These are phyloP conservation scores for Plasmodium berghei DNA, from an alignment of 169 alveolate genomes.

Conservation along the genomic window DNA sequence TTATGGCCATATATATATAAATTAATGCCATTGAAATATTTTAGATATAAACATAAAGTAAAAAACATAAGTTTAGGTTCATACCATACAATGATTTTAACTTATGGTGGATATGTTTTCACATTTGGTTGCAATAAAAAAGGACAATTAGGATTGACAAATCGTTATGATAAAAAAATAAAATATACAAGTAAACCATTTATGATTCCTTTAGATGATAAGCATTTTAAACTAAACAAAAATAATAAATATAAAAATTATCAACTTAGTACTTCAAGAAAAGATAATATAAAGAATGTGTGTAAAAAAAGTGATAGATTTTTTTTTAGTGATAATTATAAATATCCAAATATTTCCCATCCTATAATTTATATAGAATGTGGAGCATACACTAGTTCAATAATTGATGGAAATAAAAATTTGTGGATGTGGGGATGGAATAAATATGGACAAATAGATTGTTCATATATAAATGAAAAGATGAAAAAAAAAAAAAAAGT, in stretches of 20 bases:
- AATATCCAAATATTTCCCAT: conserved; percentile 35
- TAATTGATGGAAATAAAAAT: conserved; percentile 35
- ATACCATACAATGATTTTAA: conserved; percentile 39
- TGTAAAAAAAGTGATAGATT: background rate
- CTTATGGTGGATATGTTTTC: conserved; percentile 50
- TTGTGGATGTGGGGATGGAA: conserved; percentile 76
- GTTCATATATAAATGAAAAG: conserved; percentile 15
- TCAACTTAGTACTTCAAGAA: background rate
- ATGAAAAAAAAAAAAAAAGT: background rate
- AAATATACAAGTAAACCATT: conserved; percentile 68
- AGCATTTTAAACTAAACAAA: background rate
- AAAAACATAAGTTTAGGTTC: conserved; percentile 57
- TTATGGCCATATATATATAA: conserved; percentile 55
- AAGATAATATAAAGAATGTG: background rate
- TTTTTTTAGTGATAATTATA: conserved; percentile 8
- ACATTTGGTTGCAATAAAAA: conserved; percentile 69
- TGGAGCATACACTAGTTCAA: conserved; percentile 38
- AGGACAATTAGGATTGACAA: conserved; percentile 35
- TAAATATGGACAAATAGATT: conserved; percentile 44
- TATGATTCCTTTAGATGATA: conserved; percentile 11
- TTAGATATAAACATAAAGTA: conserved; percentile 58
- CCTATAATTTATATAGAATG: conserved; percentile 47
- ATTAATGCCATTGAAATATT: conserved; percentile 34
- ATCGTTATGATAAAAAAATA: conserved; percentile 31
- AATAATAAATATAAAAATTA: background rate